Evolutionary conservation across 2,329 filamentous ascomycete genomes (phyloP).

Genomic region (Ophiobolus disseminans): DNA sequence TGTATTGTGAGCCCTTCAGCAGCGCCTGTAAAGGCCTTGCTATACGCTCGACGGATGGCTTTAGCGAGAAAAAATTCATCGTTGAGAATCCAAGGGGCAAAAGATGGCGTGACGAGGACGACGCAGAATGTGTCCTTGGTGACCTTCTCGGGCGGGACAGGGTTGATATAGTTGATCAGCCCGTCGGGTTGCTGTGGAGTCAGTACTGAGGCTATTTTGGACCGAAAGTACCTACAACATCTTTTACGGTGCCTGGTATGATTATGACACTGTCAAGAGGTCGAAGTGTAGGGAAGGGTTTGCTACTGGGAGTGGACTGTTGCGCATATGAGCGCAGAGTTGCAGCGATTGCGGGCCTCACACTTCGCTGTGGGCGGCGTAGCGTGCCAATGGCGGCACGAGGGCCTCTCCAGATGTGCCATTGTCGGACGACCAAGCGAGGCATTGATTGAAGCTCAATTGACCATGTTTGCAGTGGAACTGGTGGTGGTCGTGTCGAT

Average conservation of each 20-base stretch:
- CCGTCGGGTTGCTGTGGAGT: constrained; percentile 27
- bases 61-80: constrained; percentile 34
- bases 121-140: constrained; percentile 28
- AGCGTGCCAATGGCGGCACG: constrained; percentile 11
- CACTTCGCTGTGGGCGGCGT: constrained; percentile 3
- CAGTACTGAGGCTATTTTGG: constrained; percentile 1
- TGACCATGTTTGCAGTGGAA: constrained; percentile 19
- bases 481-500: constrained; percentile 12
- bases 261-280: constrained; percentile 33
- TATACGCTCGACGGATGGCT: constrained; percentile 32
- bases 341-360: neutral
- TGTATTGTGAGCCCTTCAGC: constrained; percentile 10
- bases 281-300: neutral
- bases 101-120: constrained; percentile 43
- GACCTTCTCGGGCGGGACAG: constrained; percentile 10
- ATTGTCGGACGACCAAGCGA: constrained; percentile 35
- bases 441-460: constrained; percentile 33
- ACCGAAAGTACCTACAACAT: constrained; percentile 23
- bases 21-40: neutral
- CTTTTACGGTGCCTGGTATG: constrained; percentile 32
- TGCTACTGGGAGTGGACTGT: neutral
- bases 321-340: constrained; percentile 17
- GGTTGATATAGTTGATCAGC: constrained; percentile 31
- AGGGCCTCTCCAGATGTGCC: constrained; percentile 29
- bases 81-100: constrained; percentile 40